Conservation (phyloP, 106 monocot genomes). For the Dendrobium chrysotoxum region DNA sequence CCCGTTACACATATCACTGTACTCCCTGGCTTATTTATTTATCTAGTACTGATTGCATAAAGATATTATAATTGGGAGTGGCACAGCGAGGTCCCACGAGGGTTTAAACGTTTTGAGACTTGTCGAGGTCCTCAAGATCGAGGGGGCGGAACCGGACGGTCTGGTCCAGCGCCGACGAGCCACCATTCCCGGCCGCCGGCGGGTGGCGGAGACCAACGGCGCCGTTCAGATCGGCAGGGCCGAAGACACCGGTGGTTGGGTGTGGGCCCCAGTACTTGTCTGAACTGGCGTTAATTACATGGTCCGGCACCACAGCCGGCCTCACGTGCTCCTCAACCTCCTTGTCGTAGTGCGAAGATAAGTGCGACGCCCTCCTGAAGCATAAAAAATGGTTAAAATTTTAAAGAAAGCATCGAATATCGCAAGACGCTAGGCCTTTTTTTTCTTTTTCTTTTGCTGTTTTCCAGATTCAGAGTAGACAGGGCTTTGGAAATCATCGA, state of each 20-base stretch:
- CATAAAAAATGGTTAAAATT: neutral
- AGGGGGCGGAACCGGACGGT: constrained; percentile 66
- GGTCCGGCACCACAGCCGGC: constrained; percentile 36
- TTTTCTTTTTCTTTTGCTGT: neutral
- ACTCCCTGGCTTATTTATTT: neutral
- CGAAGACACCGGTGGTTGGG: constrained; percentile 52
- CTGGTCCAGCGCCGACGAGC: constrained; percentile 47
- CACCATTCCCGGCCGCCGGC: constrained; percentile 3
- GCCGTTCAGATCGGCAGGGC: constrained; percentile 22
- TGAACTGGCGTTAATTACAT: constrained; percentile 26
- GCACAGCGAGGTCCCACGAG: neutral
- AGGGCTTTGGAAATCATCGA: neutral
- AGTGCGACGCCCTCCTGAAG: constrained; percentile 10
- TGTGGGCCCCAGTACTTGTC: constrained; percentile 53
- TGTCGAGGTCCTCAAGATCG: constrained; percentile 73
- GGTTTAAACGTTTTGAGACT: constrained; percentile 23
- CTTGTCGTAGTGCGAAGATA: constrained; percentile 33
- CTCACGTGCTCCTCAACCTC: constrained; percentile 38
- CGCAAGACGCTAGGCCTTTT: neutral
- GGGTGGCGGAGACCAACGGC: neutral
- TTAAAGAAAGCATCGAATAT: neutral
- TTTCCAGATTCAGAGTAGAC: neutral
- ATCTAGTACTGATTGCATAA: neutral
- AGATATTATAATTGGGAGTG: neutral
- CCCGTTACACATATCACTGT: neutral